Base-by-base conservation (phyloP, 768 basidiomycete genomes). In the Plicaturopsis crispa region DNA sequence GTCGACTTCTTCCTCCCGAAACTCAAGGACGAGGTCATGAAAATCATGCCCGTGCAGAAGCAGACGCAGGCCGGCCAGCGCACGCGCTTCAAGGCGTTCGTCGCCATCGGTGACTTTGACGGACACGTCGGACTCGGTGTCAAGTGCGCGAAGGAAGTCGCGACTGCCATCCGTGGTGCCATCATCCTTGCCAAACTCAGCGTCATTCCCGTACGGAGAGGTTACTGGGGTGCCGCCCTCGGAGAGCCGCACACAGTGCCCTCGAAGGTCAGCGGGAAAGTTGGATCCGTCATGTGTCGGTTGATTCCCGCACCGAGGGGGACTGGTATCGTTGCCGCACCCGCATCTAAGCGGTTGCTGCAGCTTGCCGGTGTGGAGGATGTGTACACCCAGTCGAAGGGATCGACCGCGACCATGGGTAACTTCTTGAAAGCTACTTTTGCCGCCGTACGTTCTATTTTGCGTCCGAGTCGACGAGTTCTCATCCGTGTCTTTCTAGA, bases 21-120 rank as follows among this genome's bases (percentile, higher is more conserved):
- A 62, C 86, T 99, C 69, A 99, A 99, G 78, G 96, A 93, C 53
- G 92, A 96, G 64, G 96, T 99, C 49, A 99, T 99, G 96, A 94
- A 93, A 66, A 98, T 99, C 62, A 92, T 92, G 84, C 96, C 96
- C 50, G 96, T 99, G 40, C 96, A 98, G 71, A 99, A 99, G 70
- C 96, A 99, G 67, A 99, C 96, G 45, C 92, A 90, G 59, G 96
- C 96, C 52, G 96, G 96, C 64, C 96, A 99, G 67, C 88, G 96
- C 53, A 99, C 96, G 44, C 87, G 96, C 48, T 99, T 99, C 83
- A 98, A 99, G 72, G 96, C 96, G 19, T 98, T 97, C 69, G 96
- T 98, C 54, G 96, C 96, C 44, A 96, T 99, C 55, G 96, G 96
- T 60, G 96, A 99, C 70, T 89, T 81, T 53, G 92, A 97, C 56